Percentiles rank a stretch among this genome's conserved stretches.
Conservation (phyloP, 2,329 filamentous ascomycete species). For the Albophoma yamanashiensis region DNA sequence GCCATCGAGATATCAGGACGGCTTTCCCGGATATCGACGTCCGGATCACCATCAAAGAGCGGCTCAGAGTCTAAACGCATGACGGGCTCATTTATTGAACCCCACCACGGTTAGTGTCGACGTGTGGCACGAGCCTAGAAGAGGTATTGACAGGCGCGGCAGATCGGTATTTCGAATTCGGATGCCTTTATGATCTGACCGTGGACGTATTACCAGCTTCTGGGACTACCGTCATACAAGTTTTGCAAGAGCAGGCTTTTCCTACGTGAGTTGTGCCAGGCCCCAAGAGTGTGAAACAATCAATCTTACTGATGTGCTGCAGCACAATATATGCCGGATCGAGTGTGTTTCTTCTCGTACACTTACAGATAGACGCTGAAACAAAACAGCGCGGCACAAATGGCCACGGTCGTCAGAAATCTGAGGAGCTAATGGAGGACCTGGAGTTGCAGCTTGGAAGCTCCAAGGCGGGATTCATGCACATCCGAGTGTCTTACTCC, state of each 20-base stretch:
- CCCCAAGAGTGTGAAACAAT: not conserved
- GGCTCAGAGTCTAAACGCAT: not conserved
- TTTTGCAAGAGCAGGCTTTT: conserved; percentile 32
- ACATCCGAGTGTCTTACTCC: conserved; percentile 40
- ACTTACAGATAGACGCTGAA: conserved; percentile 24
- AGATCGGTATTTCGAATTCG: conserved; percentile 29
- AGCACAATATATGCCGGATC: conserved; percentile 33
- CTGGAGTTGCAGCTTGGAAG: conserved; percentile 46
- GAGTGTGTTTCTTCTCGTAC: conserved; percentile 36
- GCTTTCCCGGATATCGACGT: conserved; percentile 15
- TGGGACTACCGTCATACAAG: conserved; percentile 31
- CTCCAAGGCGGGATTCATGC: conserved; percentile 36
- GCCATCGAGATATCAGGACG: conserved; percentile 37
- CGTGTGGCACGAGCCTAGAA: not conserved
- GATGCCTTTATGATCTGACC: conserved; percentile 37
- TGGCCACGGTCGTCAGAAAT: conserved; percentile 24
- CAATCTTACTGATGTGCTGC: conserved; percentile 4
- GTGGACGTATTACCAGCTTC: conserved; percentile 32
- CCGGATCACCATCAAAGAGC: not conserved
- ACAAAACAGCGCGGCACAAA: conserved; percentile 1
- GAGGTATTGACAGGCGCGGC: not conserved
- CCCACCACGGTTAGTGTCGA: conserved; percentile 10
- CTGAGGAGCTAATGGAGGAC: conserved; percentile 48
- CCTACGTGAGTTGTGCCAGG: conserved; percentile 23
- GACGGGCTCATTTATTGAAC: conserved; percentile 6